phyloP scores from a whole-genome alignment of 75 land plant species.

The Cunninghamia lanceolata region DNA sequence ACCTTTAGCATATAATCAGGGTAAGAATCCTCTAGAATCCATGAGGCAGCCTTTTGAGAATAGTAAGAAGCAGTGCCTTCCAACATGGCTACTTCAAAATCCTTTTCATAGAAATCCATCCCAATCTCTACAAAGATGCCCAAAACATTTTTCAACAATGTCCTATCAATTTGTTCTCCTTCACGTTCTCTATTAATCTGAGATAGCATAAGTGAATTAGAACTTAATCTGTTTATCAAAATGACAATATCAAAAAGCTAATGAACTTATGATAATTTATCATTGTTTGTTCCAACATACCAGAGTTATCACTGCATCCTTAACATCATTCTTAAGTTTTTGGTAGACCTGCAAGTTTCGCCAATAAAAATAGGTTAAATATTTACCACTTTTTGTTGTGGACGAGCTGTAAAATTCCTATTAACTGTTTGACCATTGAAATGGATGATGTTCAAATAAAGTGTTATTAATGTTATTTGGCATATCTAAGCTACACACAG shows the following conservation, averaged over 20 bases:
- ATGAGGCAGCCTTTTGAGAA: conserved; percentile 77
- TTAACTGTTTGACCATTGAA: too few relatives aligned
- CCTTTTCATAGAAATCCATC: too few relatives aligned
- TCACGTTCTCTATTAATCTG: conserved; percentile 96
- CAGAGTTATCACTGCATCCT: conserved; percentile 89
- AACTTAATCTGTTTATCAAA: background rate
- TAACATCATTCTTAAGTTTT: conserved; percentile 76
- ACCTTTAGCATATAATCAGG: too few relatives aligned
- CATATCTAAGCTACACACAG: background rate
- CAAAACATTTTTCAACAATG: too few relatives aligned
- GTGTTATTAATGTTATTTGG: background rate
- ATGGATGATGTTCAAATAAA: too few relatives aligned
- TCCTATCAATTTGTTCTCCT: too few relatives aligned
- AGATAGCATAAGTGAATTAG: too few relatives aligned
- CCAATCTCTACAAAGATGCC: too few relatives aligned
- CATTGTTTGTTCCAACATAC: conserved; percentile 28
- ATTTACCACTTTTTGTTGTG: too few relatives aligned
- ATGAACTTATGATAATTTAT: background rate
- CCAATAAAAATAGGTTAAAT: too few relatives aligned
- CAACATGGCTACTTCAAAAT: too few relatives aligned
- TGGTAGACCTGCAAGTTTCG: conserved; percentile 60
- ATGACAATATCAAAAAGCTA: background rate
- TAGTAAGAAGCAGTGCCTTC: conserved; percentile 87
- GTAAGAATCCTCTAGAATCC: conserved; percentile 96
- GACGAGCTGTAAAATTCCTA: too few relatives aligned